Evolutionary conservation across 441 rosid genomes (phyloP), one percentile per base, ranked within the genome.

Genomic region (Erodium trifolium): DNA sequence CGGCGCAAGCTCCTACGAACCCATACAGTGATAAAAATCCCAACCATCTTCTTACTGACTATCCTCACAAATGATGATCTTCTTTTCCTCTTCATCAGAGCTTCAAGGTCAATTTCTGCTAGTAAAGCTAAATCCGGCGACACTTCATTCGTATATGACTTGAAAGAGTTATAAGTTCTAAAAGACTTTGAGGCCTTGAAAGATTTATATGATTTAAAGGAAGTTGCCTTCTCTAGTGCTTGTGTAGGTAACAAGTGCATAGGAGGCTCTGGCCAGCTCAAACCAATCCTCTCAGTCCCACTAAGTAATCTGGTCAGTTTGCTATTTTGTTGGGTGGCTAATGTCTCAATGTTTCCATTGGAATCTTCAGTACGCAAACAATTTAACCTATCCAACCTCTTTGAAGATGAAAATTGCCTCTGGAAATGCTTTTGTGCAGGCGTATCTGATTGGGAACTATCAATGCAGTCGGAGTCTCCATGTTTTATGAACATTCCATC

Each of bases 11-110:
- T 82, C 79, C 86, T 82, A 37, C 89, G 92, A 72, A 91, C 97
- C 99, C 99, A 93, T 65, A 93, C 74, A 39, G 96, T 85, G 29
- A 91, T 80, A 76, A 93, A 88, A 75, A 90, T 72, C 69, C 99
- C 97, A 68, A 93, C 97, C 99, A 93, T 91, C 81, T 93, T 96
- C 82, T 93, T 93, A 74, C 99, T 91, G 31, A 91, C 91, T 31
- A 93, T 83, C 75, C 96, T 83, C 68, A 88, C 92, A 82, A 83
- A 91, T 37, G 87, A 80, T 31, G 93, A 78, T 79, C 82, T 45
- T 45, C 51, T 83, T 81, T 84, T 91, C 70, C 83, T 80, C 70
- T 88, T 89, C 92, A 93, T 64, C 37, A 89, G 79, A 31, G 82
- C 72, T 79, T 84, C 84, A 10, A 91, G 79, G 75, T 93, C 89